phyloP scores from a whole-genome alignment of 345 rosid genomes.

The Ceriops decandra region DNA sequence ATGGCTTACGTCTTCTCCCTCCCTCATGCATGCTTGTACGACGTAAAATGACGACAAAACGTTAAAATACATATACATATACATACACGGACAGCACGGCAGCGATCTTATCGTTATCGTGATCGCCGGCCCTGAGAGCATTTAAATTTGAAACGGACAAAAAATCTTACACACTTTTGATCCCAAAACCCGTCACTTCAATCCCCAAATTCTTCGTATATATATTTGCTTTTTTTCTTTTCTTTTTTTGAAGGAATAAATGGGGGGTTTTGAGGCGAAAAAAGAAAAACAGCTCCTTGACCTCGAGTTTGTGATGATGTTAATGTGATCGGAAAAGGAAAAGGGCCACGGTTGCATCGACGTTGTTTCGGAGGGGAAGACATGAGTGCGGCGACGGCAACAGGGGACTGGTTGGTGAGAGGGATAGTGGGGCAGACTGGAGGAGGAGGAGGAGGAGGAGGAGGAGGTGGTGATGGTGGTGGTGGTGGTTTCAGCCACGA shows the following conservation, averaged over 20 bases:
- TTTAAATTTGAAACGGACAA: background rate
- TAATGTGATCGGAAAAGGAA: background rate
- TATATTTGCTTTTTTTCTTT: no score
- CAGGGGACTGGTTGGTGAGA: conserved; percentile 39
- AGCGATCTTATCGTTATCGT: background rate
- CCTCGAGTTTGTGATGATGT: background rate
- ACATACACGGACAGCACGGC: background rate
- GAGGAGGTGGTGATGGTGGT: no score
- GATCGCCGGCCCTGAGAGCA: no score
- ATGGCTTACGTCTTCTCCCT: background rate
- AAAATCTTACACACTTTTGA: background rate
- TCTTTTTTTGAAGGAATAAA: no score
- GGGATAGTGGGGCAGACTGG: conserved; percentile 29
- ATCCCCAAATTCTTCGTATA: no score
- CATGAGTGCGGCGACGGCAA: conserved; percentile 42
- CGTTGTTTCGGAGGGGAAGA: background rate
- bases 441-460: conserved; percentile 25
- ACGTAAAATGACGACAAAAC: background rate
- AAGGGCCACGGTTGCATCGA: background rate
- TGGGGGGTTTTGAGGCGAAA: no score
- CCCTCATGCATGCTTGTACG: conserved; percentile 8
- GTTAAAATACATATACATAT: background rate
- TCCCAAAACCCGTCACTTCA: background rate
- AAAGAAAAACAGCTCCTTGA: background rate
- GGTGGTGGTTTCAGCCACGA: conserved; percentile 54